phyloP scores from a whole-genome alignment of 495 filamentous ascomycete genomes.

The Penicillium longicatenatum region DNA sequence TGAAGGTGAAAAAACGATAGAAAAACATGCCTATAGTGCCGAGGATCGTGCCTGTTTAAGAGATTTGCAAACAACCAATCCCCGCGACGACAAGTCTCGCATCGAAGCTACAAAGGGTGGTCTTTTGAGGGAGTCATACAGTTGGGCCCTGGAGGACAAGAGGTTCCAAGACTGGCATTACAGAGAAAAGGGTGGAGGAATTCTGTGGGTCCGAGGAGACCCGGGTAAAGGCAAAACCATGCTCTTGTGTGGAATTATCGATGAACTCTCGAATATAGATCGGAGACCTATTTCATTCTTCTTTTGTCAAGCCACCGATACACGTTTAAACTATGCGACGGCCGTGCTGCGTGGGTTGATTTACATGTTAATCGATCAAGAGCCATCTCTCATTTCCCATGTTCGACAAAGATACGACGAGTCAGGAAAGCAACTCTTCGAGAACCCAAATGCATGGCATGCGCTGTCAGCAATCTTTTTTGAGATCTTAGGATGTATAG shows the following conservation, averaged over 20 bases:
- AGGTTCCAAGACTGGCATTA: slow-evolving; percentile 28
- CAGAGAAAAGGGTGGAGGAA: not conserved
- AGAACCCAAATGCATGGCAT: slow-evolving; percentile 24
- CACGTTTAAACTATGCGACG: slow-evolving; percentile 38
- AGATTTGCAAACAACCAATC: slow-evolving; percentile 6
- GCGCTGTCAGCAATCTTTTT: not conserved
- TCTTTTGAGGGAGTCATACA: slow-evolving; percentile 40
- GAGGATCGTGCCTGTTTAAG: slow-evolving; percentile 1
- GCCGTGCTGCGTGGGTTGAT: slow-evolving; percentile 45
- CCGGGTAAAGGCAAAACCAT: slow-evolving; percentile 39
- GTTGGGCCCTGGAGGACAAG: slow-evolving; percentile 40
- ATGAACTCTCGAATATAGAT: slow-evolving; percentile 25
- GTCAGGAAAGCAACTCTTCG: slow-evolving; percentile 23
- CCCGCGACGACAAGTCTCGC: slow-evolving; percentile 4
- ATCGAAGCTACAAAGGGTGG: slow-evolving; percentile 23
- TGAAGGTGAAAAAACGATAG: not conserved
- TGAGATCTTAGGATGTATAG: slow-evolving; percentile 21
- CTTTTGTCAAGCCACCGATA: slow-evolving; percentile 48
- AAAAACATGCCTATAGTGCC: not conserved
- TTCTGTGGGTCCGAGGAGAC: slow-evolving; percentile 30
- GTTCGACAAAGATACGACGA: slow-evolving; percentile 23
- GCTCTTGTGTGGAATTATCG: slow-evolving; percentile 41
- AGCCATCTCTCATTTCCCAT: slow-evolving; percentile 34
- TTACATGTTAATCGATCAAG: slow-evolving; percentile 34
- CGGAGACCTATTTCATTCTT: slow-evolving; percentile 38